Percentiles rank a stretch among this genome's conserved stretches.
phyloP scores from a whole-genome alignment of 1,139 yeast species.

The Magnusiomyces starmeri region DNA sequence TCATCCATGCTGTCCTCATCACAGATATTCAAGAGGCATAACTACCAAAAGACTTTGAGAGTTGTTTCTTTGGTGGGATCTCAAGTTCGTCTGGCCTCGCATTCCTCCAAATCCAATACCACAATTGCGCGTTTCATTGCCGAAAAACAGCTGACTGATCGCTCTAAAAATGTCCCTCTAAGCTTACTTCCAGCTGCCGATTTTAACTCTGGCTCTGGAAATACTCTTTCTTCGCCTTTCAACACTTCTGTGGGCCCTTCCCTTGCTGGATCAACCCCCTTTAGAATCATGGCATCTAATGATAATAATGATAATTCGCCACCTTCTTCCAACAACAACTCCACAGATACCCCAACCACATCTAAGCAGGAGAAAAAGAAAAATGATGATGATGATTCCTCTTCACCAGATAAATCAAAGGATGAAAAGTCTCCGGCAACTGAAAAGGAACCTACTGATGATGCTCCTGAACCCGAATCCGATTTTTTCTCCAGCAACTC shows the following conservation, averaged over 20 bases:
- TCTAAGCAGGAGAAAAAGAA: conserved; percentile 10
- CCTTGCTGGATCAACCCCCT: neutral
- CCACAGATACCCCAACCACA: conserved; percentile 9
- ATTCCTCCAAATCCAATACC: conserved; percentile 4
- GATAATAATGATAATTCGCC: conserved; percentile 9
- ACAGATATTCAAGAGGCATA: neutral
- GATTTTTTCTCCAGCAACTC: neutral
- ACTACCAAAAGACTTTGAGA: neutral
- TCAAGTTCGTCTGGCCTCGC: conserved; percentile 7
- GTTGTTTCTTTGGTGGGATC: neutral
- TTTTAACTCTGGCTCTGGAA: neutral
- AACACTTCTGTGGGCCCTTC: neutral
- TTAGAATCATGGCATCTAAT: conserved; percentile 8
- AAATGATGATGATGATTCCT: conserved; percentile 5
- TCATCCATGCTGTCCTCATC: conserved; percentile 5
- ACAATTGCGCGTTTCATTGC: conserved; percentile 3
- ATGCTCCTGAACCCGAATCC: neutral
- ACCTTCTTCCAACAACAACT: neutral
- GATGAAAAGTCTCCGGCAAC: conserved; percentile 5
- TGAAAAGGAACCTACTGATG: neutral
- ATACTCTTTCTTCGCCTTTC: neutral
- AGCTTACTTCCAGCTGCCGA: neutral
- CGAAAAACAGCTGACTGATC: neutral
- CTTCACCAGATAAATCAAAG: neutral
- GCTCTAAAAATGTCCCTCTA: conserved; percentile 2